Base-by-base conservation (phyloP, 345 rosid species). In the Rhodomyrtus tomentosa region DNA sequence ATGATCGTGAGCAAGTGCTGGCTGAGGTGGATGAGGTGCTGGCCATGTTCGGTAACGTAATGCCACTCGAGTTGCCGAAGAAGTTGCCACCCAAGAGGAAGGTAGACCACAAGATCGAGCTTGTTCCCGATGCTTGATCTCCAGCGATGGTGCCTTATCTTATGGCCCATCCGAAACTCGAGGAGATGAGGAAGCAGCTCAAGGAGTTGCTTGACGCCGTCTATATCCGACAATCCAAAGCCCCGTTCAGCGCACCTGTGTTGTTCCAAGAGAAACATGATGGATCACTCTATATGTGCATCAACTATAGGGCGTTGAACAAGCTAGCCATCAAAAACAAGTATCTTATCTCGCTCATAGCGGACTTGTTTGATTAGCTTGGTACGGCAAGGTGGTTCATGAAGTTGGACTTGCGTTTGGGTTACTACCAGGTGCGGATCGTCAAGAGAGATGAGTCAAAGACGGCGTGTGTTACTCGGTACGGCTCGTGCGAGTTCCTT, bases 401-500 rank as follows among this genome's bases (percentile, higher is more conserved):
- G 7, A 25, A 11, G 29, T 0, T 24, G 5, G 27, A 55, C 24
- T n/a, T 55, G 10, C 14, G 11, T 10, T 55, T 15, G 24, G 12
- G 62, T 5, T 25, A 55, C 14, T 55, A 55, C 29, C 14, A 55
- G 12, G 62, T 55, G 25, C 25, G 62, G 62, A 55, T 55, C 25
- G 16, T 3, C n/a, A 12, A 25, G 11, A 15, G 29, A 3, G 0
- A 1, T 27, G 12, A 55, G 14, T 12, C 1, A 0, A 55, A 55
- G 62, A 25, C 29, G 14, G 25, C 29, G 25, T 55, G 15, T 1
- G 7, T 55, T 14, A 55, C 11, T 27, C 13, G 59, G 13, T 11
- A 55, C 6, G 27, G 14, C n/a, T 55, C 0, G 0, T 55, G 25
- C 12, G 16, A 55, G 3, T 25, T 55, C 1, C 15, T 55, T 0